Evolutionary conservation across 2,329 filamentous ascomycete species (phyloP), one percentile per base, ranked within the genome.

Genomic region (Ophiostoma ulmi): DNA sequence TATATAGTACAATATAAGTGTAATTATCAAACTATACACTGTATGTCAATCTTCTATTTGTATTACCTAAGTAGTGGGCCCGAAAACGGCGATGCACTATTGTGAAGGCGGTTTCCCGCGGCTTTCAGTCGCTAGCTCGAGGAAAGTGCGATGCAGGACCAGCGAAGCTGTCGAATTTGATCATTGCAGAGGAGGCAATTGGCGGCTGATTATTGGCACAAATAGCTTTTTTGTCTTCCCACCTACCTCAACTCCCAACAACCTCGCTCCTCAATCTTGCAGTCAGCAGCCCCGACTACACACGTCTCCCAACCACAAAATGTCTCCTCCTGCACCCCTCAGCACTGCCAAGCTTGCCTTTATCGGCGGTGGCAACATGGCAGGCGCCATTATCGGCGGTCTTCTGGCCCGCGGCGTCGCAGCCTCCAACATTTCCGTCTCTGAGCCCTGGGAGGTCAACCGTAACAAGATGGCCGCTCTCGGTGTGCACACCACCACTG

Each of bases 371-470:
- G 83, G 83, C 74, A 85, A 85, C 78, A 85, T 85, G 83, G 83
- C 81, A 71, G 79, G 79, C 70, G 83, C 83, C 79, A 85, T 85
- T 74, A 84, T 85, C 73, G 80, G 81, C 26, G 83, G 83, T 68
- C 81, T 85, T 31, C 75, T 82, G 38, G 77, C 78, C 72, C 81
- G 82, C 74, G 79, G 79, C 76, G 80, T 82, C 75, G 71, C 79
- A 74, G 80, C 81, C 75, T 75, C 78, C 70, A 80, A 83, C 78
- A 81, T 85, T 76, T 78, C 75, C 76, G 83, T 85, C 70, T 79
- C 83, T 3, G 83, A 85, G 77, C 83, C 83, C 1, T 85, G 83
- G 82, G 83, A 84, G 4, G 83, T 84, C 70, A 85, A 84, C 80
- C 81, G 83, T 70, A 76, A 79, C 69, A 85, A 85, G 79, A 82